Evolutionary conservation across 306 rosid species (phyloP), one percentile per base, ranked within the genome.

Genomic region (Adenanthera pavonina): DNA sequence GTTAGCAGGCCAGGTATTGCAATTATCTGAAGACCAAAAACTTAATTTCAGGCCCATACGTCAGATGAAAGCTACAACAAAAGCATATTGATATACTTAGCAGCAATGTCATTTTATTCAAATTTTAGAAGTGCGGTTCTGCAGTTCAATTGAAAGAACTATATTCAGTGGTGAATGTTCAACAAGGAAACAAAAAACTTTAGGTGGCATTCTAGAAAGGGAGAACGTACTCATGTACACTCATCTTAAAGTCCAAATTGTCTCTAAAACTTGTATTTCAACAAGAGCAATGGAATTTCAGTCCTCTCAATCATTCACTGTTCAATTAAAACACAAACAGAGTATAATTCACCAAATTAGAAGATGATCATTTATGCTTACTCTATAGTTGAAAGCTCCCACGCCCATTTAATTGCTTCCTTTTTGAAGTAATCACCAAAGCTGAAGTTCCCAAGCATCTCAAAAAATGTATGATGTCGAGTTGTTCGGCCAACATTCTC

Each of bases 401-500:
- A 95, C 11, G 98, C 98, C 98, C 97, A 95, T 44, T 74, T 83
- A 85, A 92, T 92, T 75, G 97, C 98, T 82, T 94, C 94, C 84
- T 81, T 85, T 90, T 95, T 95, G 92, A 95, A 95, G 93, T 91
- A 95, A 90, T 95, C 93, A 41, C 97, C 97, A 88, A 92, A 92
- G 87, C 97, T 95, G 89, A 95, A 95, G 89, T 95, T 95, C 66
- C 97, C 98, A 77, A 95, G 98, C 98, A 95, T 92, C 89, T 95
- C 97, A 78, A 95, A 95, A 78, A 95, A 92, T 70, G 97, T 92
- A 14, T 95, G 98, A 85, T 95, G 98, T 17, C 95, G 85, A 52
- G 97, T 36, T 7, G 98, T 95, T 72, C 85, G 92, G 66, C 98
- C 98, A 44, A 95, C 98, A 84, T 92, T 95, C 84, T 92, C 86